Evolutionary conservation across 2,329 filamentous ascomycete species (phyloP).

Genomic region (Karstenula rhodostoma): DNA sequence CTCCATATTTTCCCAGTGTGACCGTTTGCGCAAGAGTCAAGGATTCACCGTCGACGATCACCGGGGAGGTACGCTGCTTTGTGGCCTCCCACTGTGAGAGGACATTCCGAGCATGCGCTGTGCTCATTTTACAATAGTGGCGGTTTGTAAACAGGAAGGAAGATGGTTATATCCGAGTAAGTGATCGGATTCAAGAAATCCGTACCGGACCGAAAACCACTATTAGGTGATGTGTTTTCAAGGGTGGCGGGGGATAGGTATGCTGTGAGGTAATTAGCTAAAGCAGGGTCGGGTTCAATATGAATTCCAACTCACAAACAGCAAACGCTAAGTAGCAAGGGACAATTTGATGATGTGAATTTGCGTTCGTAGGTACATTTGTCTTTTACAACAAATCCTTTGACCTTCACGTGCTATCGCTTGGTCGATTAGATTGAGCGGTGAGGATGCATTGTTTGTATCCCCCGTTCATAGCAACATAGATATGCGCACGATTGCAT

Average conservation of each 20-base stretch:
- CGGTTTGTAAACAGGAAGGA: neutral
- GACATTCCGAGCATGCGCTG: slow-evolving; percentile 7
- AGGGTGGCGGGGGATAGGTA: too few relatives aligned
- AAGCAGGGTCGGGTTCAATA: too few relatives aligned
- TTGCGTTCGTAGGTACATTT: neutral
- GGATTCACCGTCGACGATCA: slow-evolving; percentile 25
- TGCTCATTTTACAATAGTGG: neutral
- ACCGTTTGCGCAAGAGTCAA: slow-evolving; percentile 22
- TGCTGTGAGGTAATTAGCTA: too few relatives aligned
- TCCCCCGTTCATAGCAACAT: neutral
- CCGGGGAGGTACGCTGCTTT: neutral
- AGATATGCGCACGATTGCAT: neutral
- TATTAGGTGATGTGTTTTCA: too few relatives aligned
- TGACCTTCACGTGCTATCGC: neutral
- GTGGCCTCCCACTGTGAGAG: slow-evolving; percentile 10
- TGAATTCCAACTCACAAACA: neutral
- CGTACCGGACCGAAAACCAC: too few relatives aligned
- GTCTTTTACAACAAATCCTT: neutral
- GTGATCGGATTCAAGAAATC: too few relatives aligned
- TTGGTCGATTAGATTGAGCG: neutral
- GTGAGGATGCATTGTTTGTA: neutral
- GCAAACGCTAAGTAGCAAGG: neutral
- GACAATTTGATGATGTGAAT: neutral
- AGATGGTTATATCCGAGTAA: too few relatives aligned
- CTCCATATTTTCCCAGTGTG: slow-evolving; percentile 18